Percentiles rank a stretch among this genome's conserved stretches.
phyloP scores from a whole-genome alignment of 495 filamentous ascomycete species.

The Hyaloscypha bicolor region DNA sequence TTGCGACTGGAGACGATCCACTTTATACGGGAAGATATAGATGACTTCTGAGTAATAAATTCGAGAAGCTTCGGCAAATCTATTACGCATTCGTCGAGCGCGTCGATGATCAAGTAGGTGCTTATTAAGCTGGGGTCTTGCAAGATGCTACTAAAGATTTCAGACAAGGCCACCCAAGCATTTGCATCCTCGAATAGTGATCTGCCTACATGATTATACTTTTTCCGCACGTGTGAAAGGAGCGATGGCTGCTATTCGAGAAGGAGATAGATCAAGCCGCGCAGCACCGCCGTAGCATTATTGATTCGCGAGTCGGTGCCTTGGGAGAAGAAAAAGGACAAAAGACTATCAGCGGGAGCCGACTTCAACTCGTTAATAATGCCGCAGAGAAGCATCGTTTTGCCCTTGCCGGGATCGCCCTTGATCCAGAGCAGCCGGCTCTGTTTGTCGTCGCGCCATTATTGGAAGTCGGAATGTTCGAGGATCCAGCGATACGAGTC shows the following conservation, averaged over 20 bases:
- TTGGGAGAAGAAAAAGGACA: conserved; percentile 54
- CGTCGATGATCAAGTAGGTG: conserved; percentile 47
- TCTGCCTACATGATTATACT: conserved; percentile 35
- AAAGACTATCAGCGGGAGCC: conserved; percentile 1
- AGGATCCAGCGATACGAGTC: conserved; percentile 3
- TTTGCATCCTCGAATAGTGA: conserved; percentile 39
- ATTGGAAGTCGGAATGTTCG: background rate
- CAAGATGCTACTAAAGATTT: conserved; percentile 39
- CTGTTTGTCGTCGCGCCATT: conserved; percentile 4
- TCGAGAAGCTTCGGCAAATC: conserved; percentile 27
- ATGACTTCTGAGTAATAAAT: conserved; percentile 15
- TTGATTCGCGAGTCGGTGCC: conserved; percentile 37
- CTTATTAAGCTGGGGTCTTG: conserved; percentile 30
- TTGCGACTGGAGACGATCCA: conserved; percentile 32
- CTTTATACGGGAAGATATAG: conserved; percentile 18
- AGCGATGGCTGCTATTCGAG: conserved; percentile 38
- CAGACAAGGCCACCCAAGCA: conserved; percentile 33
- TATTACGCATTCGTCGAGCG: conserved; percentile 49
- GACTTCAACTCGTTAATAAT: conserved; percentile 36
- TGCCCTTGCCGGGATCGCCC: conserved; percentile 39
- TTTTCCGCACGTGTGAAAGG: conserved; percentile 35
- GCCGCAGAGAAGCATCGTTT: conserved; percentile 46
- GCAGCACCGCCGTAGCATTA: conserved; percentile 38
- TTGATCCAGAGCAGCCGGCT: conserved; percentile 29
- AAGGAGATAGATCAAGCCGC: conserved; percentile 40